Evolutionary conservation across 2,329 filamentous ascomycete genomes (phyloP).

Genomic region (Fusarium newnesense): DNA sequence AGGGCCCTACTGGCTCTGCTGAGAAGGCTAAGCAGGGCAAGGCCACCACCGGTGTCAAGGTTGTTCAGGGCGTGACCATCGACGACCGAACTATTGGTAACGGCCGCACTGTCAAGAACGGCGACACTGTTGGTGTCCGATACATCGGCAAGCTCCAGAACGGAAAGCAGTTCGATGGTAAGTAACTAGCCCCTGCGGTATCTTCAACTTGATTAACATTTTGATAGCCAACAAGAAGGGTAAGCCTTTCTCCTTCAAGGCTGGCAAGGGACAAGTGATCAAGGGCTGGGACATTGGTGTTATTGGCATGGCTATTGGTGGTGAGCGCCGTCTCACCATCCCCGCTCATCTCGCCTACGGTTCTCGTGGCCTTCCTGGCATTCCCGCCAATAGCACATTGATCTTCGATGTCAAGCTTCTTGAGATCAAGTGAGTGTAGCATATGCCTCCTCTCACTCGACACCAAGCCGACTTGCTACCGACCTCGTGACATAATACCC

Average conservation of each 20-base stretch:
- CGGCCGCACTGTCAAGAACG: conserved; percentile 87
- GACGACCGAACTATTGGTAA: conserved; percentile 95
- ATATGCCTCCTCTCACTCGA: conserved; percentile 10
- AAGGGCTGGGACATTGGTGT: conserved; percentile 98
- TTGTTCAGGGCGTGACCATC: conserved; percentile 87
- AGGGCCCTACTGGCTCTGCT: conserved; percentile 84
- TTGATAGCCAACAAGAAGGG: conserved; percentile 94
- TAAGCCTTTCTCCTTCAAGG: conserved; percentile 95
- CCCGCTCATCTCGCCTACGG: conserved; percentile 91
- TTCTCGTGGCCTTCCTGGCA: conserved; percentile 82
- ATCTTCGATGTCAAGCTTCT: conserved; percentile 92
- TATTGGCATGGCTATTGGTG: conserved; percentile 89
- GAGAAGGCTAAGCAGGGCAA: conserved; percentile 54
- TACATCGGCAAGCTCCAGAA: conserved; percentile 98
- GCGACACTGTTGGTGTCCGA: conserved; percentile 90
- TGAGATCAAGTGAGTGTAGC: conserved; percentile 76
- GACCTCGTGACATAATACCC: conserved; percentile 42
- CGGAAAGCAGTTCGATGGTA: conserved; percentile 94
- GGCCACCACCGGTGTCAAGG: conserved; percentile 75
- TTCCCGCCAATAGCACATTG: conserved; percentile 90
- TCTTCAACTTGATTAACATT: conserved; percentile 36
- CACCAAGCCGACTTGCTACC: conserved; percentile 19
- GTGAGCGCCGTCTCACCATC: conserved; percentile 92
- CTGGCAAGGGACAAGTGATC: conserved; percentile 95
- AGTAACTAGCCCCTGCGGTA: conserved; percentile 51